Base-by-base conservation (phyloP, 108 stramenopile species). In the Fistulifera pelliculosa region DNA sequence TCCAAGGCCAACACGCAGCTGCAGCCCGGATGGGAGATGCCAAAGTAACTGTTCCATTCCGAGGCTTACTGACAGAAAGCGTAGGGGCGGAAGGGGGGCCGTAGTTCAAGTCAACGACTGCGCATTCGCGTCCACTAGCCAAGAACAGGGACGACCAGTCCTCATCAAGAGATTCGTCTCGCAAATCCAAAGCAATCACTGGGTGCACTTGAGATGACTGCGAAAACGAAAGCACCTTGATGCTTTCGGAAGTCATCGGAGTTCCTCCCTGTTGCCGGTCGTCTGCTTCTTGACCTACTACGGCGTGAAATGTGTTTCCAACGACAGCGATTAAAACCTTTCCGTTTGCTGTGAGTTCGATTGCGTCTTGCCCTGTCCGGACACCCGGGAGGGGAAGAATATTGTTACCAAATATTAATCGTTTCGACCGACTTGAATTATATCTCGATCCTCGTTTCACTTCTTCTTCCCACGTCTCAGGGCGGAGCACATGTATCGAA, bases 201-300 rank as follows among this genome's bases (percentile, higher is more conserved):
- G 85, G 85, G 62, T 92, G 86, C 1, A 92, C 79, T 59, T 85
- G 82, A 2, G 77, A 77, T 17, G 81, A 83, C 52, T 78, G 79
- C n/a, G 74, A 65, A 61, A 84, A 86, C 3, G 66, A 68, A 22
- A 83, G 27, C 22, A 90, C 42, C 50, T 81, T 85, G 66, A 43
- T 1, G 53, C 53, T 43, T n/a, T 69, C 49, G 47, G 69, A 26
- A 62, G 55, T 49, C 52, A 22, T 14, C 66, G 13, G 17, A 7
- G 45, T 23, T 47, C 45, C 59, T 0, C 14, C 11, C 16, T 45
- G 19, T 6, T 45, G 44, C 6, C 21, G 44, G 7, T 45, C 19
- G 11, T 35, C 31, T 35, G 31, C 61, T 48, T 75, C 74, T 4
- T 49, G 22, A 23, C 61, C 69, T 38, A 70, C 53, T 12, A 92